These are phyloP conservation scores for Microcyclosporella mali DNA, from an alignment of 2,329 filamentous ascomycete species.

Conservation along the genomic window DNA sequence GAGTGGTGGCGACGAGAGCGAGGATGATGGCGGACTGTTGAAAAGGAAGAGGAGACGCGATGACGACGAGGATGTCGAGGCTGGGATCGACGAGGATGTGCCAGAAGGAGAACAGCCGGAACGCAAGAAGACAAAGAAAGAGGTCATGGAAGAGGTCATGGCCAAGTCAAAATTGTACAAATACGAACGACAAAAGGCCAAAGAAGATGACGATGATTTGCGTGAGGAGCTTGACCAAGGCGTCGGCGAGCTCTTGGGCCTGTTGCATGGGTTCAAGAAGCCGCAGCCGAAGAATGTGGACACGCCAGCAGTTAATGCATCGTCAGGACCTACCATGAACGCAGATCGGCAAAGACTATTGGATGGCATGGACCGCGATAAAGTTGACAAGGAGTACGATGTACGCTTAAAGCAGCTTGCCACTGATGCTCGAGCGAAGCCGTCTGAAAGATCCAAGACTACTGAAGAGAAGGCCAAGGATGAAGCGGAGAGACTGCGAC, in stretches of 20 bases:
- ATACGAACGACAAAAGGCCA: constrained; percentile 83
- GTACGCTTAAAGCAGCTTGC: constrained; percentile 73
- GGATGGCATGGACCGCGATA: constrained; percentile 55
- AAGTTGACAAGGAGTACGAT: constrained; percentile 84
- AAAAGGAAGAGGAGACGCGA: constrained; percentile 38
- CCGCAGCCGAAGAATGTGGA: constrained; percentile 28
- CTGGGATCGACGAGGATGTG: constrained; percentile 45
- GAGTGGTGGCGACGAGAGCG: constrained; percentile 29
- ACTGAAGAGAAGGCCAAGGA: constrained; percentile 77
- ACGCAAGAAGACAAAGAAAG: constrained; percentile 88
- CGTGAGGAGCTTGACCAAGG: constrained; percentile 79
- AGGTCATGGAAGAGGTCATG: constrained; percentile 97
- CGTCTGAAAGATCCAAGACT: constrained; percentile 83
- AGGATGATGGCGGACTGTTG: constrained; percentile 35
- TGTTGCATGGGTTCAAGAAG: constrained; percentile 57
- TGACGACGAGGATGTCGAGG: constrained; percentile 53
- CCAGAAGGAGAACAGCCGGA: constrained; percentile 59
- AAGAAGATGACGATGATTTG: constrained; percentile 88
- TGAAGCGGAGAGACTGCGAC: constrained; percentile 67
- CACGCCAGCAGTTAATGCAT: constrained; percentile 26
- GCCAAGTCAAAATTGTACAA: constrained; percentile 95
- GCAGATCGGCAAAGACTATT: constrained; percentile 58
- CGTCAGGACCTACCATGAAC: constrained; percentile 45
- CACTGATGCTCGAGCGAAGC: constrained; percentile 76
- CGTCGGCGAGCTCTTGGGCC: constrained; percentile 65